A percentile compares a stretch with the other conserved stretches of the same genome.
Conservation (phyloP, 2,329 filamentous ascomycete genomes). For the Coniochaeta prunicola region DNA sequence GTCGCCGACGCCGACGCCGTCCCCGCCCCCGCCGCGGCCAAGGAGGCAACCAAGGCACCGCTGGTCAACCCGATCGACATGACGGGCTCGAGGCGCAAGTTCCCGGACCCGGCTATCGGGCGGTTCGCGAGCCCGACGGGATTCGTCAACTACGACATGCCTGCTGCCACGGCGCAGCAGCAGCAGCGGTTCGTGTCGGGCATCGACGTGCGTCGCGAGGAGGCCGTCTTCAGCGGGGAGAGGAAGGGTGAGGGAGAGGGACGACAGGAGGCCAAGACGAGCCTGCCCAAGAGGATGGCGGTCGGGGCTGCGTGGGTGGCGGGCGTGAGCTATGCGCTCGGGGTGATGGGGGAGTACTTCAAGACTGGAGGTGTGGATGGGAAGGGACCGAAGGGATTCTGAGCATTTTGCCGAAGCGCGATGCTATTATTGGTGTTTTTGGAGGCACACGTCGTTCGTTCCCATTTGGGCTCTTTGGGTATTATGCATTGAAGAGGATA, state of each 20-base stretch:
- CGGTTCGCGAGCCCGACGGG: constrained; percentile 56
- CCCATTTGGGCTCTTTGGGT: not conserved
- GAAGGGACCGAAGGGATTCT: constrained; percentile 26
- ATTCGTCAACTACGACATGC: constrained; percentile 54
- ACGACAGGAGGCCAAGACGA: constrained; percentile 24
- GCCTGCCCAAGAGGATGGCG: constrained; percentile 39
- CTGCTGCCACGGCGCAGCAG: constrained; percentile 9
- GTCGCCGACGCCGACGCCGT: not conserved
- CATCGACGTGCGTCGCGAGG: constrained; percentile 36
- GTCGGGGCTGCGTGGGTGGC: constrained; percentile 48
- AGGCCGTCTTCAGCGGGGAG: constrained; percentile 36
- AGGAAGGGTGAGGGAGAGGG: constrained; percentile 6
- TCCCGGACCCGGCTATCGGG: constrained; percentile 40
- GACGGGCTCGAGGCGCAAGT: constrained; percentile 30
- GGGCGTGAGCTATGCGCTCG: constrained; percentile 49
- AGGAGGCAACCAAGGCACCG: not conserved
- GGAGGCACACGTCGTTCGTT: not conserved
- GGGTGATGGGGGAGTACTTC: constrained; percentile 52
- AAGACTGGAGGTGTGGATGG: constrained; percentile 38
- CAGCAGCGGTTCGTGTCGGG: constrained; percentile 30
- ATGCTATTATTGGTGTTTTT: not conserved
- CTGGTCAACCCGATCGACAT: constrained; percentile 53
- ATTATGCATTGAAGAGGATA: not conserved
- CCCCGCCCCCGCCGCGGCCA: not conserved
- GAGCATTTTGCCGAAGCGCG: not conserved